Evolutionary conservation across 306 rosid genomes (phyloP).

Genomic region (Glycyrrhiza uralensis): DNA sequence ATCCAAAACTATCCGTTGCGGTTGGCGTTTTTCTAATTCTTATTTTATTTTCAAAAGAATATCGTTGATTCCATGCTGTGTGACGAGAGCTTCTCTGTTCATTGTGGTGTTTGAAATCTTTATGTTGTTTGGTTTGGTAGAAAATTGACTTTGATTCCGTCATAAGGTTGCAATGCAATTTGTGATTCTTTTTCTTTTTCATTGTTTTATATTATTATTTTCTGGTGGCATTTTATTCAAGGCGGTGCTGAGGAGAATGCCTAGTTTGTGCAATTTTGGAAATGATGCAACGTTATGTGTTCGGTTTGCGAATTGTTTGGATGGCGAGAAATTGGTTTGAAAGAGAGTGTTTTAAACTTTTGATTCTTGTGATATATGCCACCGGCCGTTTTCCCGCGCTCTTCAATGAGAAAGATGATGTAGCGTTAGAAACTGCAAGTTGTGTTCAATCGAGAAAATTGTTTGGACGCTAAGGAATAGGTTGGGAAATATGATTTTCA

Average conservation of each 20-base stretch:
- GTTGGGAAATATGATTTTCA: not conserved
- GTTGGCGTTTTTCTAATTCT: not conserved
- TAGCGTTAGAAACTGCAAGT: not conserved
- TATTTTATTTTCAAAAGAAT: not conserved
- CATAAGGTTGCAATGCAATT: not conserved
- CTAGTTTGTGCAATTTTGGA: not conserved
- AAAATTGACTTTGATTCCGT: not conserved
- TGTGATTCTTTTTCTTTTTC: not conserved
- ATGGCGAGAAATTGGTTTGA: not conserved
- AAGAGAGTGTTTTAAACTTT: not conserved
- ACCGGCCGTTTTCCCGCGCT: not conserved
- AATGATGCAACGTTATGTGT: not conserved
- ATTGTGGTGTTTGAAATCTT: not conserved
- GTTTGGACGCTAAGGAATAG: not conserved
- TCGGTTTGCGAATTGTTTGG: not conserved
- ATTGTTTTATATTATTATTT: not conserved
- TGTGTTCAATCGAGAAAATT: not conserved
- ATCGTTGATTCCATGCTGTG: not conserved
- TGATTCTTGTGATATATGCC: not conserved
- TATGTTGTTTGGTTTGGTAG: not conserved
- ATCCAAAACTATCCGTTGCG: not conserved
- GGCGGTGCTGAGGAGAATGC: not conserved
- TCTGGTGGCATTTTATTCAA: not conserved
- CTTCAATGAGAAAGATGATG: not conserved
- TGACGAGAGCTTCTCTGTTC: not conserved